Percentiles rank a stretch among this genome's conserved stretches.
Evolutionary conservation across 108 stramenopile genomes (phyloP).

Genomic region (Cyclotella baltica): DNA sequence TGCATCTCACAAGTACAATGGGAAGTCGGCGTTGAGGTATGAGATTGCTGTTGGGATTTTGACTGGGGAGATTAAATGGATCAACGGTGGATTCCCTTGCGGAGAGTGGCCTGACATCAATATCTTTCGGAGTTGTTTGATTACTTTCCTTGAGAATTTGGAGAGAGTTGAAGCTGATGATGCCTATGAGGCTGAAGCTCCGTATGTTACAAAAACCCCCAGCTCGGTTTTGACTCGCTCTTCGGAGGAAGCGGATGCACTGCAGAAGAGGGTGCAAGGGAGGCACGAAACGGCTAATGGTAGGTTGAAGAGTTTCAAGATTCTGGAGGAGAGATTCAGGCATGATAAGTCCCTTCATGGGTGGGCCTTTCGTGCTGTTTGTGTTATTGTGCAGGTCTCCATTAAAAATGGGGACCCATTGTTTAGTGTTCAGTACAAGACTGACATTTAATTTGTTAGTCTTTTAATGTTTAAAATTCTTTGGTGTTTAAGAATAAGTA

Average conservation of each 20-base stretch:
- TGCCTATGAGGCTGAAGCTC: conserved; percentile 30
- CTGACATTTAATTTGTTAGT: neutral
- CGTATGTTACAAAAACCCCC: neutral
- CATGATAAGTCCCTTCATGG: conserved; percentile 21
- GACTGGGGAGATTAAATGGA: conserved; percentile 38
- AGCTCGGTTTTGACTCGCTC: neutral
- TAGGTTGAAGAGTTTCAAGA: conserved; percentile 39
- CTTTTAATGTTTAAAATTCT: neutral
- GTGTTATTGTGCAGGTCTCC: neutral
- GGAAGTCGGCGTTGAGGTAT: conserved; percentile 40
- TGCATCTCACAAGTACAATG: conserved; percentile 36
- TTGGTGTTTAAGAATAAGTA: neutral
- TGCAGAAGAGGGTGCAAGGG: conserved; percentile 28
- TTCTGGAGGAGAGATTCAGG: neutral
- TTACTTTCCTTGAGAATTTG: conserved; percentile 10
- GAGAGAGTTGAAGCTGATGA: conserved; percentile 45
- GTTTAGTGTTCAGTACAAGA: neutral
- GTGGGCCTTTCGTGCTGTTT: conserved; percentile 11
- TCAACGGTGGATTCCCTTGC: conserved; percentile 41
- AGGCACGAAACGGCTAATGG: conserved; percentile 56
- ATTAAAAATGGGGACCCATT: conserved; percentile 6
- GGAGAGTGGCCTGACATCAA: conserved; percentile 31
- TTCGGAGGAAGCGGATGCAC: neutral
- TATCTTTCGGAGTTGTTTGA: conserved; percentile 28
- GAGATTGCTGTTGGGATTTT: conserved; percentile 44